phyloP scores from a whole-genome alignment of 1,284 basidiomycete genomes.

The Dichomitus squalens region DNA sequence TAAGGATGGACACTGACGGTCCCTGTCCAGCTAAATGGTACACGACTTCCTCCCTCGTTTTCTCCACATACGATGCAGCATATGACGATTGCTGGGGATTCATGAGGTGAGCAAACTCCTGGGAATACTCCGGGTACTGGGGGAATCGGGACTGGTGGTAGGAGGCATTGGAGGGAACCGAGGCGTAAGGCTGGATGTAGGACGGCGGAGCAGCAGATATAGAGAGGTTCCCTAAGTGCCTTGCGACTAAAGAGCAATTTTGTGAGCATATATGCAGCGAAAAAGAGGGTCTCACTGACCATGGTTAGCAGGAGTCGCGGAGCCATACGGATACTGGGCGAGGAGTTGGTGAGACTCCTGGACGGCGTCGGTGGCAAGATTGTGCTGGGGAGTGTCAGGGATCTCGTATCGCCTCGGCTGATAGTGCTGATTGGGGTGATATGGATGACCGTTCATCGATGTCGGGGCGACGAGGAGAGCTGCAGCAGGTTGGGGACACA shows the following conservation, averaged over 20 bases:
- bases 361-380: slow-evolving; percentile 41
- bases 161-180: slow-evolving; percentile 39
- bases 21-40: slow-evolving; percentile 50
- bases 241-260: slow-evolving; percentile 48
- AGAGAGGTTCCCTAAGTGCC: slow-evolving; percentile 63
- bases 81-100: slow-evolving; percentile 40
- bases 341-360: slow-evolving; percentile 66
- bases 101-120: slow-evolving; percentile 51
- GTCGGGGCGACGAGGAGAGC: neutral
- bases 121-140: slow-evolving; percentile 59
- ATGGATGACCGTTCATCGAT: slow-evolving; percentile 18
- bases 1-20: slow-evolving; percentile 29
- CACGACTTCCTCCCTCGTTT: slow-evolving; percentile 52
- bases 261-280: slow-evolving; percentile 7
- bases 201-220: slow-evolving; percentile 58
- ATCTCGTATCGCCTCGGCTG: slow-evolving; percentile 9
- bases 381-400: slow-evolving; percentile 6
- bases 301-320: slow-evolving; percentile 68
- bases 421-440: slow-evolving; percentile 6
- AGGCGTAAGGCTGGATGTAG: slow-evolving; percentile 60
- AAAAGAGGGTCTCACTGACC: slow-evolving; percentile 41
- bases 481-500: neutral
- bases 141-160: slow-evolving; percentile 51
- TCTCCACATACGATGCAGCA: slow-evolving; percentile 56
- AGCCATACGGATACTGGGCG: slow-evolving; percentile 67